Percentiles rank a stretch among this genome's conserved stretches.
phyloP scores from a whole-genome alignment of 768 basidiomycete species.

The Phlebiopsis gigantea region DNA sequence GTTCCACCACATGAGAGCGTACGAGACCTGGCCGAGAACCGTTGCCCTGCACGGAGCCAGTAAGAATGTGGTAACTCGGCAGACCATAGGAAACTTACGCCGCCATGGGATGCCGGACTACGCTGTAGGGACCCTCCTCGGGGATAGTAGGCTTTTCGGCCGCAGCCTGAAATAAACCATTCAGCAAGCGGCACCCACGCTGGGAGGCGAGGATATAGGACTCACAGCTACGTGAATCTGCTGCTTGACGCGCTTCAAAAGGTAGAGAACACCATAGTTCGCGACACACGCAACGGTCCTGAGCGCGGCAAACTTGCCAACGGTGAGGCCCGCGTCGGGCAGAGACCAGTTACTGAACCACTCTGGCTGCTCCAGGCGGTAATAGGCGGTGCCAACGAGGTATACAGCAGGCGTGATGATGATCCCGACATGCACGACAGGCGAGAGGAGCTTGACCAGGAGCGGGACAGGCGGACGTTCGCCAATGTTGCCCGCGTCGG shows the following conservation, averaged over 20 bases:
- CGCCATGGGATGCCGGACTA: constrained; percentile 34
- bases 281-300: constrained; percentile 25
- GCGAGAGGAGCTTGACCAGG: constrained; percentile 23
- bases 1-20: constrained; percentile 15
- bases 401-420: constrained; percentile 26
- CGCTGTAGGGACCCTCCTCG: constrained; percentile 29
- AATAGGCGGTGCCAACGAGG: constrained; percentile 22
- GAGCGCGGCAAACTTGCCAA: constrained; percentile 22
- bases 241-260: constrained; percentile 1
- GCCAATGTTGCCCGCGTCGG: background rate
- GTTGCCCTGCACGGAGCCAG: constrained; percentile 8
- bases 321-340: constrained; percentile 21
- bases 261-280: constrained; percentile 13
- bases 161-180: constrained; percentile 1
- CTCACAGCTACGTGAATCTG: constrained; percentile 4
- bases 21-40: constrained; percentile 6
- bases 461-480: constrained; percentile 11
- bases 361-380: constrained; percentile 29
- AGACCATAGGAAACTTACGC: constrained; percentile 22
- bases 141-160: constrained; percentile 27
- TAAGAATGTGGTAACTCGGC: too few species aligned
- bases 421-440: constrained; percentile 22
- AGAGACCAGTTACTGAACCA: constrained; percentile 25
- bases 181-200: background rate
- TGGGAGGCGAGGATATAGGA: background rate